A percentile compares a stretch with the other conserved stretches of the same genome.
phyloP scores from a whole-genome alignment of 805 yeast species.

The Pichia deserticola region DNA sequence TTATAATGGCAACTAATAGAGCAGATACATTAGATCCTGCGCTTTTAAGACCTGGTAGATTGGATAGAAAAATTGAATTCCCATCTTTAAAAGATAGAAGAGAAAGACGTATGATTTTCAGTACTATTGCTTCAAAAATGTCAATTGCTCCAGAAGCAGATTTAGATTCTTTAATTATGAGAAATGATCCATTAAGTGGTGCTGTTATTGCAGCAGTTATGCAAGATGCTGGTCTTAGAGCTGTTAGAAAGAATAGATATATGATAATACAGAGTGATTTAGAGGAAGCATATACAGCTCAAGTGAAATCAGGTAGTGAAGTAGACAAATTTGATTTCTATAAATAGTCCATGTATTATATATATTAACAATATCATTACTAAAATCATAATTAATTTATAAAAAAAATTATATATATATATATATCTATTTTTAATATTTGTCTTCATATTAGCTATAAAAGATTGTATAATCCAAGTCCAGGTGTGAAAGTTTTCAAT shows the following conservation, averaged over 20 bases:
- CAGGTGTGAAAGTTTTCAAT: constrained; percentile 45
- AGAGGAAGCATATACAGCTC: constrained; percentile 96
- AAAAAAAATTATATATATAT: not conserved
- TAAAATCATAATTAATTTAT: too few species aligned
- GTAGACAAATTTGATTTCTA: constrained; percentile 97
- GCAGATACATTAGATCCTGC: constrained; percentile 99
- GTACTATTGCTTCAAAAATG: constrained; percentile 96
- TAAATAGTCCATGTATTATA: constrained; percentile 40
- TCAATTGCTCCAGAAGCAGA: constrained; percentile 97
- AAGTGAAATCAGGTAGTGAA: constrained; percentile 92
- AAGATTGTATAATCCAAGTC: constrained; percentile 47
- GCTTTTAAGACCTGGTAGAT: constrained; percentile 93
- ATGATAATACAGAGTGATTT: constrained; percentile 92
- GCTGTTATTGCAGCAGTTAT: constrained; percentile 97
- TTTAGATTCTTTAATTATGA: constrained; percentile 84
- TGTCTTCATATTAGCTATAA: not conserved
- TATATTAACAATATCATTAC: too few species aligned
- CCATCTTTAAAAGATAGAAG: constrained; percentile 95
- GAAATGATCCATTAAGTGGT: constrained; percentile 96
- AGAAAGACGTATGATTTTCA: constrained; percentile 92
- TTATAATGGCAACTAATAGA: constrained; percentile 98
- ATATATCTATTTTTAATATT: not conserved
- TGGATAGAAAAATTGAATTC: constrained; percentile 96
- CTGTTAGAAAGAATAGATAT: constrained; percentile 96
- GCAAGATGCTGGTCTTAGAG: constrained; percentile 99